A percentile compares a stretch with the other conserved stretches of the same genome.
phyloP scores from a whole-genome alignment of 805 yeast genomes.

The Pichia exigua region DNA sequence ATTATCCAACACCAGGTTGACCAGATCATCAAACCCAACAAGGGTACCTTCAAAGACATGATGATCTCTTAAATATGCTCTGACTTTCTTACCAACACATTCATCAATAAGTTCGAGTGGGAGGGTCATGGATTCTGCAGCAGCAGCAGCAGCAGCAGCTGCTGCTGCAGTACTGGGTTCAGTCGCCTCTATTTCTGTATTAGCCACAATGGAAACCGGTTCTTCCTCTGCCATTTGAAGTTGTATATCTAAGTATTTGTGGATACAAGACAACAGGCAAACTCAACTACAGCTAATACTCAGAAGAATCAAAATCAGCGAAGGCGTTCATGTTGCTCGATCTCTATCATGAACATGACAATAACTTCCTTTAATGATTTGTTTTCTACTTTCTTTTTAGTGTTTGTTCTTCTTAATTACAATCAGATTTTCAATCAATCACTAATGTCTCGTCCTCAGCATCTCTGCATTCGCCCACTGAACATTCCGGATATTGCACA shows the following conservation, averaged over 20 bases:
- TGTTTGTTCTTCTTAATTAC: neutral
- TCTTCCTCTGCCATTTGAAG: neutral
- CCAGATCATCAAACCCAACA: conserved; percentile 92
- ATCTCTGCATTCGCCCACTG: conserved; percentile 67
- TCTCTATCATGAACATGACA: neutral
- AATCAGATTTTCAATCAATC: neutral
- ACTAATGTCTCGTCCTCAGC: conserved; percentile 37
- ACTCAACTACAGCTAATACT: neutral
- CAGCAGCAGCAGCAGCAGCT: conserved; percentile 1
- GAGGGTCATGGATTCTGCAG: conserved; percentile 27
- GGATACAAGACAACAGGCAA: neutral
- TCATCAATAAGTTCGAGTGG: conserved; percentile 87
- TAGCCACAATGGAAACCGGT: neutral
- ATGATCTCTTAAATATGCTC: conserved; percentile 56
- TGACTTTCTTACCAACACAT: conserved; percentile 71
- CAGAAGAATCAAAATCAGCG: neutral
- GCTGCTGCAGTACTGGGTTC: conserved; percentile 1
- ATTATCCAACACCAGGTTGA: conserved; percentile 80
- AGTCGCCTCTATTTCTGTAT: neutral
- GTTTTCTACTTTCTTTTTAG: neutral
- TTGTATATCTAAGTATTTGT: neutral
- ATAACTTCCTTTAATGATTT: neutral
- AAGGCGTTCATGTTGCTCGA: neutral
- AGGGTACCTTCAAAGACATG: conserved; percentile 85
- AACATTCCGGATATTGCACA: conserved; percentile 64